These are phyloP conservation scores for Cutaneotrichosporon sp. DNA, from an alignment of 1,284 basidiomycete genomes.

Conservation along the genomic window DNA sequence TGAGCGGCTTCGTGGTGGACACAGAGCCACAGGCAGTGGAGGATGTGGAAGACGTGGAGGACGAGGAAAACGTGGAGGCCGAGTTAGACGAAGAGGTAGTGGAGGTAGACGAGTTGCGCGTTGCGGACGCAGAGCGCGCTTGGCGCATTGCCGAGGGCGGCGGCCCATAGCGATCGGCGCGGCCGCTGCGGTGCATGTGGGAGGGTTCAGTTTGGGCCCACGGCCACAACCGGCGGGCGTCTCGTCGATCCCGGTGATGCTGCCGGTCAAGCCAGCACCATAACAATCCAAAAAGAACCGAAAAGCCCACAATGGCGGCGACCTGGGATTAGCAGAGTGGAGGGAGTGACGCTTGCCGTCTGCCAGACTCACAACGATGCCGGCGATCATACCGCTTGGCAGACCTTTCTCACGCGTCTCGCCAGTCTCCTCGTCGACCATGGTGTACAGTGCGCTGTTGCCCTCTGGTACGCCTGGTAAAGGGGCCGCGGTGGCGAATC, in stretches of 20 bases:
- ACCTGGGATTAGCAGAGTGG: not conserved
- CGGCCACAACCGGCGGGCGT: not conserved
- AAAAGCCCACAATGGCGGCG: not conserved
- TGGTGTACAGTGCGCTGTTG: not conserved
- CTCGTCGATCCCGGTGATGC: too few relatives aligned
- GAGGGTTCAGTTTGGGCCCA: too few relatives aligned
- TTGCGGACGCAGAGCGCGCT: too few relatives aligned
- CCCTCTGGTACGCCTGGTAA: too few relatives aligned
- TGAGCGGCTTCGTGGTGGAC: not conserved
- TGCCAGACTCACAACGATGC: slow-evolving; percentile 1
- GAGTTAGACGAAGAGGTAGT: not conserved
- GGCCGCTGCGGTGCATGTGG: too few relatives aligned
- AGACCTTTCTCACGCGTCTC: not conserved
- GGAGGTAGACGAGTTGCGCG: not conserved
- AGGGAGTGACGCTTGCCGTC: too few relatives aligned
- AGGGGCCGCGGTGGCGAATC: too few relatives aligned
- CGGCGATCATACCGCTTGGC: not conserved
- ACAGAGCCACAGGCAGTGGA: not conserved
- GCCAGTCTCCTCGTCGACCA: not conserved
- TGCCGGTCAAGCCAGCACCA: not conserved
- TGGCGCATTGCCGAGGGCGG: too few relatives aligned
- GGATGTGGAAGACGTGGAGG: not conserved
- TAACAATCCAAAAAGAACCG: not conserved
- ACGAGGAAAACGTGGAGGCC: too few relatives aligned
- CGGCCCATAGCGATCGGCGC: too few relatives aligned